These are phyloP conservation scores for Escovopsis weberi DNA, from an alignment of 2,329 filamentous ascomycete species.

Conservation along the genomic window DNA sequence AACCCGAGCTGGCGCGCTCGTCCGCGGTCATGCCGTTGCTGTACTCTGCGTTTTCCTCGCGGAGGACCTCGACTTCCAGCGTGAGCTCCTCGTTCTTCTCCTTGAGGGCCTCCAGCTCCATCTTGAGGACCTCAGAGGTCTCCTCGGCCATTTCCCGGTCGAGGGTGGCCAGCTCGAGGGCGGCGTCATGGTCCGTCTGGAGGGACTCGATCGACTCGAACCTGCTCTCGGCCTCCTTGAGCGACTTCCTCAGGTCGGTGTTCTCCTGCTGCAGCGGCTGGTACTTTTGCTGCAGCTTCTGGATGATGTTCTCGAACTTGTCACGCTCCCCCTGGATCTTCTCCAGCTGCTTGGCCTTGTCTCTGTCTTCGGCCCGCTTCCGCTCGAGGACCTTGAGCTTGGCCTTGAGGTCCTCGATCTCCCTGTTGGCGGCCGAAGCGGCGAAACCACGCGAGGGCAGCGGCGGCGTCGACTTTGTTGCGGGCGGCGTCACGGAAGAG, in stretches of 20 bases:
- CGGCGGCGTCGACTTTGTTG: slow-evolving; percentile 15
- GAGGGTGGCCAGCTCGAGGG: slow-evolving; percentile 73
- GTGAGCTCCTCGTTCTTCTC: slow-evolving; percentile 69
- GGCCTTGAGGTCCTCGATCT: slow-evolving; percentile 77
- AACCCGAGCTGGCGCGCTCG: slow-evolving; percentile 73
- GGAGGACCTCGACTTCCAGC: slow-evolving; percentile 73
- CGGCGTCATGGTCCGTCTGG: slow-evolving; percentile 72
- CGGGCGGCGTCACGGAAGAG: slow-evolving; percentile 17
- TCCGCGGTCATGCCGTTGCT: slow-evolving; percentile 76
- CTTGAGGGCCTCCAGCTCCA: slow-evolving; percentile 65
- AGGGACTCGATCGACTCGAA: slow-evolving; percentile 54
- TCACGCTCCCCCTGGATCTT: slow-evolving; percentile 62
- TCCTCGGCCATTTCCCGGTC: slow-evolving; percentile 97
- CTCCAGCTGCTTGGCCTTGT: slow-evolving; percentile 67
- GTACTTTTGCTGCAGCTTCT: slow-evolving; percentile 81
- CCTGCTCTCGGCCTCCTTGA: slow-evolving; percentile 60
- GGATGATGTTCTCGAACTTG: slow-evolving; percentile 70
- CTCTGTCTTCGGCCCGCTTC: slow-evolving; percentile 71
- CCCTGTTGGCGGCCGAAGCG: slow-evolving; percentile 40
- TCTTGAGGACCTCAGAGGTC: slow-evolving; percentile 66
- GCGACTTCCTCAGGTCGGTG: slow-evolving; percentile 55
- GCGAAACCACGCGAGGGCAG: slow-evolving; percentile 23
- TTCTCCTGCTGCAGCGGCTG: slow-evolving; percentile 75
- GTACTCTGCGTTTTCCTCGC: slow-evolving; percentile 76
- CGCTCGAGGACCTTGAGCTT: slow-evolving; percentile 81